Evolutionary conservation across 75 land plant genomes (phyloP), one percentile per base, ranked within the genome.

Genomic region (Adiantum capillusveneris): DNA sequence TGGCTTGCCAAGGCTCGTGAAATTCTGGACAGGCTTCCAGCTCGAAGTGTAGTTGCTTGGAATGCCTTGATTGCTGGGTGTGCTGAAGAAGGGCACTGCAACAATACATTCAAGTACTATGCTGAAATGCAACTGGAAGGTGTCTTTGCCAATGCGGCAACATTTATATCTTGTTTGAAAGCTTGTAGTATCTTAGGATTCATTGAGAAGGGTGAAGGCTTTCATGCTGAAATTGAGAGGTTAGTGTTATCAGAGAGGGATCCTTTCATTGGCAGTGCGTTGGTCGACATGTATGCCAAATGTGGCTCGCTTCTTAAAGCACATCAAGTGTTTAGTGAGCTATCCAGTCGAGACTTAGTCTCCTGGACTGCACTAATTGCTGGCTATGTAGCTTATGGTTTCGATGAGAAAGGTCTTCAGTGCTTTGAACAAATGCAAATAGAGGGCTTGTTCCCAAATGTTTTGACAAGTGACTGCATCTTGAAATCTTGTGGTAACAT

Each of bases 271-370:
- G 68, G 64, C 24, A 66, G 50, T 29, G 70, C 70, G 1, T 26
- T 67, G 12, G 21, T 67, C 26, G 51, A 44, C 55, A 67, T 67
- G 70, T 67, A 67, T 49, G 24, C 26, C 6, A 67, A 60, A 29
- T 48, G 53, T 37, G 53, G 53, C 20, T 30, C 14, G 13, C 25
- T 51, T 16, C 28, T 19, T 2, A 20, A 44, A 25, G 64, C 64
- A n/a, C 31, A 52, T 22, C 25, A 67, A 36, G 66, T 67, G 24
- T 61, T 61, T n/a, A 31, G 43, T 27, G 17, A 46, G 28, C 44
- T 61, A 51, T 16, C 26, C 30, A 25, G 29, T 44, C 64, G 50
- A 29, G 64, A 61, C 18, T 46, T 61, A 16, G 26, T 61, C 43
- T 61, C 64, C 14, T 61, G 53, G 29, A 61, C 52, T 25, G 64